Evolutionary conservation across 2,329 filamentous ascomycete genomes (phyloP), one percentile per base, ranked within the genome.

Genomic region (Stemphylium lycopersici): DNA sequence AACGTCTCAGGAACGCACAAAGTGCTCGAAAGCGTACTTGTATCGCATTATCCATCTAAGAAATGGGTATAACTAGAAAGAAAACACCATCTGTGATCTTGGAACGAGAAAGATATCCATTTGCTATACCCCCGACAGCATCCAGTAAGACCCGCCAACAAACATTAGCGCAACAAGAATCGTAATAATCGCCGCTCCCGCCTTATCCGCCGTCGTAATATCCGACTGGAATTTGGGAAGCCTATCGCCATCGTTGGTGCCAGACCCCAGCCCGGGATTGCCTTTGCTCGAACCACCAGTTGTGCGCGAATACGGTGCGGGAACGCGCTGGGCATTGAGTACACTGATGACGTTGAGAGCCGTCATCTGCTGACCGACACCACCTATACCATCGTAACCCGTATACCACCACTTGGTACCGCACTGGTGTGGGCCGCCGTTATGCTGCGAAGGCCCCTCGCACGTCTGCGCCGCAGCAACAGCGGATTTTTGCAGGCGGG

Each of bases 291-390:
- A 82, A 16, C 82, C 83, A 13, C 83, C 83, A 2, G 80, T 84
- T 0, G 66, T 61, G 39, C 80, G 79, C 4, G 76, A 79, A 3
- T 83, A 72, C 7, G 80, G 80, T 6, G 76, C 74, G 4, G 66
- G 58, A 0, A 78, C 72, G 7, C 64, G 53, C 11, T 70, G 51
- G 8, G 81, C 75, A 22, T 81, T 69, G 43, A 78, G 70, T 32
- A 76, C 77, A 51, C 77, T 71, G 46, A 86, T 78, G 42, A 81
- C 77, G 42, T 81, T 81, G 6, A 87, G 74, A 0, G 81, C 83
- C 43, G 78, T 80, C 81, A 86, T 84, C 70, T 84, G 80, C 67
- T 85, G 80, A 2, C 83, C 83, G 1, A 84, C 82, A 6, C 84
- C 83, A 10, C 70, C 67, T 1, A 70, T 72, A 3, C 79, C 76